Evolutionary conservation across 352 stramenopile species (phyloP), one percentile per base, ranked within the genome.

Genomic region (Peronosclerospora sorghi): DNA sequence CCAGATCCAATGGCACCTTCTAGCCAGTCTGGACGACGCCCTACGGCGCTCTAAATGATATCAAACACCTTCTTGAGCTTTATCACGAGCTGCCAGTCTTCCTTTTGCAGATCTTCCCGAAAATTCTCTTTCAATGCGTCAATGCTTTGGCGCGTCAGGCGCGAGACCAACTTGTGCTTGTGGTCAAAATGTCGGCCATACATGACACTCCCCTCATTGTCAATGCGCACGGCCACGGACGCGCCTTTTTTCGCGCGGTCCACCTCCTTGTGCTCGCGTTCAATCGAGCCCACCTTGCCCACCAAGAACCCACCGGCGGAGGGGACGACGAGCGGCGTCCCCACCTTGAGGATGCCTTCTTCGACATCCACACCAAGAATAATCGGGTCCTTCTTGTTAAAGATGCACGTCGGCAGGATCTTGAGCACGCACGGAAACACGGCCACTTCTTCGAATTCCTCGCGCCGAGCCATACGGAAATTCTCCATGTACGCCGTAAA

Each of bases 321-420:
- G 7, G 79, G 65, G 65, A 96, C 67, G 50, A 95, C 61, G 65
- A 99, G 73, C 18, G 96, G 96, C 29, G 96, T 99, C 26, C 94
- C 95, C n/a, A 98, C 66, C 66, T 98, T 98, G 6, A 98, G 54
- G 43, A 97, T 98, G 39, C 96, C 96, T 43, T 98, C 95, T 24
- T 90, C 76, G 8, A 99, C 78, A 60, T 98, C 95, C 13, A 98
- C 86, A 41, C 96, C 96, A 15, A 99, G 69, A 68, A 99, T 97
- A 57, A 99, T 98, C 30, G 96, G 96, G 66, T 98, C 96, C 60
- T 98, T 98, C 56, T 97, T 97, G 61, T 98, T 99, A 73, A 99
- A 99, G 13, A 99, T 74, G 65, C 97, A 96, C 51, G 97, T 87
- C 7, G 93, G 92, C 51, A 98, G 62, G 64, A 99, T 98, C 70